Base-by-base conservation (phyloP, 495 filamentous ascomycete genomes). In the Aspergillus heteromorphus region DNA sequence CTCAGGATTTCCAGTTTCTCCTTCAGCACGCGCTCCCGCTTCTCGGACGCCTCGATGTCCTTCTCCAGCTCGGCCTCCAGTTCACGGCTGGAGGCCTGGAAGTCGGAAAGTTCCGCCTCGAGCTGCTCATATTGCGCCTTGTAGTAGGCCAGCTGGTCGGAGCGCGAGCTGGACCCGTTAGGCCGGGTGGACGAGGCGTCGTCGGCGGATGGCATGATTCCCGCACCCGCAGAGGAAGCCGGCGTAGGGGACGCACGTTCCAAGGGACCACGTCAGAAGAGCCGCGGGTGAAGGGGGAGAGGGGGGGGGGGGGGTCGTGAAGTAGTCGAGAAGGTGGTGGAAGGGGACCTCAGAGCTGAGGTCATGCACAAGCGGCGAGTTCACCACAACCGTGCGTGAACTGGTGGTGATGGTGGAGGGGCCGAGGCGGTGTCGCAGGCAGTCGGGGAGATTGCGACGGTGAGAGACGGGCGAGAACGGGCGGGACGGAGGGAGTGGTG, bases 101-200 rank as follows among this genome's bases (percentile, higher is more conserved):
- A 98, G 60, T 98, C 93, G 49, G 89, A 82, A 55, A 98, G 81
- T 68, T 98, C 93, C 47, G 85, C 76, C 73, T 95, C 92, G 9
- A 98, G 80, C 64, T 90, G 83, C 67, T 95, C 90, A 77, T 97
- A 97, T 69, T 98, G 93, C 40, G 84, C 70, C 72, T 98, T 97
- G 78, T 97, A 97, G 78, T 92, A 95, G 36, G 86, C 82, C 21
- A 97, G 73, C 49, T 91, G 86, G 59, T 91, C 86, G 65, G 88
- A 83, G 29, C 77, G 67, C 21, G 76, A 80, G 51, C 83, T 73
- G 43, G 76, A 72, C 53, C 76, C 78, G 59, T 72, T 81, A 27
- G 83, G 80, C 48, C 79, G 81, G 45, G 83, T 83, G 40, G 87
- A 83, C 47, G 82, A 79, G 62, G 79, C 73, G 61, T 86, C 84